Evolutionary conservation across 2,329 filamentous ascomycete genomes (phyloP).

Genomic region (Fusarium oxysporum): DNA sequence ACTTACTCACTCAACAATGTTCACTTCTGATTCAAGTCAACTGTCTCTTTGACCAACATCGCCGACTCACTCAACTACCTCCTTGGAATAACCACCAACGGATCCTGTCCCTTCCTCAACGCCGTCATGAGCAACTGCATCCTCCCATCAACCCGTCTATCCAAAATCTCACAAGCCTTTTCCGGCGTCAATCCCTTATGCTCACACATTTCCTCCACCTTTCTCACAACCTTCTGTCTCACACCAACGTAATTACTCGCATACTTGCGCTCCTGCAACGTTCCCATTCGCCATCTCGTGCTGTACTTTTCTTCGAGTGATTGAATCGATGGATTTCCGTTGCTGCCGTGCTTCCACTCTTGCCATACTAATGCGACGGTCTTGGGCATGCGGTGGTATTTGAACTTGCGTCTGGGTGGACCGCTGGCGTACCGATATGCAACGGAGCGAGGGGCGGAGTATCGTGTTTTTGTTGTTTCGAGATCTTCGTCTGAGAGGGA

Average conservation of each 20-base stretch:
- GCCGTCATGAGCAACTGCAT: conserved; percentile 39
- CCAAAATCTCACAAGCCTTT: conserved; percentile 31
- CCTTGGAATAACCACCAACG: conserved; percentile 33
- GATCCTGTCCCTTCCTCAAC: conserved; percentile 37
- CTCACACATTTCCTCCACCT: conserved; percentile 36
- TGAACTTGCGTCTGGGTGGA: conserved; percentile 26
- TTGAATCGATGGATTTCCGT: conserved; percentile 40
- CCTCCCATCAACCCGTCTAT: conserved; percentile 40
- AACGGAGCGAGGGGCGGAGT: conserved; percentile 31
- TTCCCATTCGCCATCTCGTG: conserved; percentile 38
- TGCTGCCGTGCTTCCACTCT: conserved; percentile 40
- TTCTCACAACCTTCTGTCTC: conserved; percentile 35
- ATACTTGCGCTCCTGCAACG: conserved; percentile 38
- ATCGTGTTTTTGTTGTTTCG: conserved; percentile 23
- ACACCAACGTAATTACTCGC: conserved; percentile 44
- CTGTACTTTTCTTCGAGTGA: conserved; percentile 36
- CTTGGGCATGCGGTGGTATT: conserved; percentile 42
- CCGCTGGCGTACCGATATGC: conserved; percentile 35
- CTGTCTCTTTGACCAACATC: neutral
- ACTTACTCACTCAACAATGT: neutral
- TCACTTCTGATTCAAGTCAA: neutral
- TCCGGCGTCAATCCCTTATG: neutral
- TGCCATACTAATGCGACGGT: conserved; percentile 39
- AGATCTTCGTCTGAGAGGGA: neutral
- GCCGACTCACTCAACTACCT: neutral